A percentile compares a stretch with the other conserved stretches of the same genome.
Conservation (phyloP, 495 filamentous ascomycete species). For the Trichoderma asperelloides region DNA sequence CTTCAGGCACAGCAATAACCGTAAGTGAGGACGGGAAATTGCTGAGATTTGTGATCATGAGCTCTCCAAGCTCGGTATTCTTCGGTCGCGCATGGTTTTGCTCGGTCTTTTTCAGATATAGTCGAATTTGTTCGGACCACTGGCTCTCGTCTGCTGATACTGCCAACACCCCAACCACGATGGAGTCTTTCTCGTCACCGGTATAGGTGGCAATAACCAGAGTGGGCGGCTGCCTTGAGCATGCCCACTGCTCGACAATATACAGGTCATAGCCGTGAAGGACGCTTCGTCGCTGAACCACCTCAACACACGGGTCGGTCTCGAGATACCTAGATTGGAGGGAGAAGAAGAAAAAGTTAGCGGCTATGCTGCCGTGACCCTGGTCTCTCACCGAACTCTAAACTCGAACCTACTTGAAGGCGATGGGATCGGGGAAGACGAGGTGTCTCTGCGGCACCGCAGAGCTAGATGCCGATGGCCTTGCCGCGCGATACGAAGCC, state of each 20-base stretch:
- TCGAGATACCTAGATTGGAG: constrained; percentile 60
- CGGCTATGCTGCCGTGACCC: background rate
- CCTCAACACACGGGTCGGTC: constrained; percentile 68
- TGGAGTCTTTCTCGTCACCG: constrained; percentile 67
- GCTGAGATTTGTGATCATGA: constrained; percentile 91
- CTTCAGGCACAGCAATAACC: constrained; percentile 79
- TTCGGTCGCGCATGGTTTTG: constrained; percentile 74
- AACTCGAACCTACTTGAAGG: constrained; percentile 42
- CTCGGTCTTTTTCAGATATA: constrained; percentile 81
- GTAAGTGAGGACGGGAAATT: constrained; percentile 83
- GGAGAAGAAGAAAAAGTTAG: background rate
- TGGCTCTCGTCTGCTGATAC: constrained; percentile 70
- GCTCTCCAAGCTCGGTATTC: constrained; percentile 70
- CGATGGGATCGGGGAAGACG: constrained; percentile 66
- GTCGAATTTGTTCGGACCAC: constrained; percentile 69
- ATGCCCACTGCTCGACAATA: constrained; percentile 96
- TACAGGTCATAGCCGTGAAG: constrained; percentile 88
- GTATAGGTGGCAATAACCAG: constrained; percentile 92
- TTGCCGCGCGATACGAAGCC: background rate
- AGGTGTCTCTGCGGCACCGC: constrained; percentile 32
- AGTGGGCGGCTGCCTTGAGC: constrained; percentile 80
- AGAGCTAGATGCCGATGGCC: constrained; percentile 9
- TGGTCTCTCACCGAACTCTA: background rate
- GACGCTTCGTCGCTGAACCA: constrained; percentile 58
- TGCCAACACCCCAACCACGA: constrained; percentile 72